These are phyloP conservation scores for Xylariaceae sp. DNA, from an alignment of 2,329 filamentous ascomycete species.

Conservation along the genomic window DNA sequence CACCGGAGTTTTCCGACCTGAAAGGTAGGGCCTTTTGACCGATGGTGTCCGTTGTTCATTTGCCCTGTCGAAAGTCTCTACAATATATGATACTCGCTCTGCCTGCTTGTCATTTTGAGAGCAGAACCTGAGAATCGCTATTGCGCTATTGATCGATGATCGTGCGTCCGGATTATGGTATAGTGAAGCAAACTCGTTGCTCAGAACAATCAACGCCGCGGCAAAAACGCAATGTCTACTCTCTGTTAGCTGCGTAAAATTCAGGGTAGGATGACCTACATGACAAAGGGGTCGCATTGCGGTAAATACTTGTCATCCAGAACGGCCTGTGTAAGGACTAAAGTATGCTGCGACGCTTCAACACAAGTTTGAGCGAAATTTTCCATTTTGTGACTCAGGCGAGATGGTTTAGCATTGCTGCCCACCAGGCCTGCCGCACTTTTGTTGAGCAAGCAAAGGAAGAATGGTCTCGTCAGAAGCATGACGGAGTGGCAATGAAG, in stretches of 20 bases:
- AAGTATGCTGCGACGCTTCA: slow-evolving; percentile 44
- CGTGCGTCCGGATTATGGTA: slow-evolving; percentile 41
- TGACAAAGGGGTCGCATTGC: slow-evolving; percentile 50
- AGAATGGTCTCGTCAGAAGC: slow-evolving; percentile 59
- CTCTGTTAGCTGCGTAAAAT: slow-evolving; percentile 12
- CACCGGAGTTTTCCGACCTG: slow-evolving; percentile 26
- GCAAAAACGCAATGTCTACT: slow-evolving; percentile 53
- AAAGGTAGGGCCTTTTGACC: slow-evolving; percentile 24
- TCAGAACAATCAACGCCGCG: slow-evolving; percentile 48
- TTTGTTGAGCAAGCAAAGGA: slow-evolving; percentile 51
- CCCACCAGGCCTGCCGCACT: slow-evolving; percentile 32
- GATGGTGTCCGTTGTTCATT: slow-evolving; percentile 31
- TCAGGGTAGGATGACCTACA: slow-evolving; percentile 38
- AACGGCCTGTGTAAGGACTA: slow-evolving; percentile 43
- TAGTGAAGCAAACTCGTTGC: slow-evolving; percentile 51
- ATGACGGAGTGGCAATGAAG: slow-evolving; percentile 59
- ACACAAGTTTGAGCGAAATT: slow-evolving; percentile 49
- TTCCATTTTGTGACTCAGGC: slow-evolving; percentile 36
- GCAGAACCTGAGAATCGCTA: slow-evolving; percentile 47
- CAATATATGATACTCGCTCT: slow-evolving; percentile 44
- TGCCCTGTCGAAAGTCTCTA: slow-evolving; percentile 43
- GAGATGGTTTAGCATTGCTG: slow-evolving; percentile 28
- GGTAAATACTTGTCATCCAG: slow-evolving; percentile 42
- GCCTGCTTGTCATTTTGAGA: slow-evolving; percentile 46
- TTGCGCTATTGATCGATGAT: slow-evolving; percentile 38